phyloP scores from a whole-genome alignment of 1,284 basidiomycete species.

The Microbotryomycetes sp. region DNA sequence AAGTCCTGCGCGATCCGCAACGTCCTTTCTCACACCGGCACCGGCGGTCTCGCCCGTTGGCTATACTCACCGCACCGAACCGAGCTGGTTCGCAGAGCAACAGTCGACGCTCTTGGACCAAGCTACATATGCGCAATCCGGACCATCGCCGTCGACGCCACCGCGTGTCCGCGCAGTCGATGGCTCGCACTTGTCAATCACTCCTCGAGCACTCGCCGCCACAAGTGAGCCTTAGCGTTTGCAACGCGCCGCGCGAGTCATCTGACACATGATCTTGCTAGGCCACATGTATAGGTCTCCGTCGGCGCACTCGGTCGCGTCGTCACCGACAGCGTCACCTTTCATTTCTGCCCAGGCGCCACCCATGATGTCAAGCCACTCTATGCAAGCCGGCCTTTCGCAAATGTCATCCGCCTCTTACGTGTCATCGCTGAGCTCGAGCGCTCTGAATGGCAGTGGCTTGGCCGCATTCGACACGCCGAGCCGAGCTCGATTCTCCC shows the following conservation, averaged over 20 bases:
- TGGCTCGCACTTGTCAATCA: background rate
- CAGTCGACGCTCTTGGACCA: background rate
- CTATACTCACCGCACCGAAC: background rate
- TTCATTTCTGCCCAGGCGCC: background rate
- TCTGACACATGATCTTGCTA: too few species aligned
- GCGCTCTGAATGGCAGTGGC: background rate
- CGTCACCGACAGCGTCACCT: constrained; percentile 8
- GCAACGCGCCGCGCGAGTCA: too few species aligned
- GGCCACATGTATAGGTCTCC: constrained; percentile 5
- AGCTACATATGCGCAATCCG: background rate
- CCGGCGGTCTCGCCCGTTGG: background rate
- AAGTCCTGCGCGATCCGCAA: background rate
- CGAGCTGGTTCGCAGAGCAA: background rate
- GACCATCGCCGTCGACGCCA: background rate
- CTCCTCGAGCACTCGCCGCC: background rate
- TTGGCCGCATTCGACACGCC: background rate
- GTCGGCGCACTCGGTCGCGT: background rate
- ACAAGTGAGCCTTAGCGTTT: background rate
- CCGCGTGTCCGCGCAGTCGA: background rate
- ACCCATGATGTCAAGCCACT: background rate
- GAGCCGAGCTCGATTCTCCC: background rate
- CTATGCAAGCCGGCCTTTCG: background rate
- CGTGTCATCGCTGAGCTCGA: background rate
- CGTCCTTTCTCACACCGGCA: background rate
- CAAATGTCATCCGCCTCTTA: background rate